phyloP scores from a whole-genome alignment of 2,329 filamentous ascomycete species.

The Exophiala sp. region DNA sequence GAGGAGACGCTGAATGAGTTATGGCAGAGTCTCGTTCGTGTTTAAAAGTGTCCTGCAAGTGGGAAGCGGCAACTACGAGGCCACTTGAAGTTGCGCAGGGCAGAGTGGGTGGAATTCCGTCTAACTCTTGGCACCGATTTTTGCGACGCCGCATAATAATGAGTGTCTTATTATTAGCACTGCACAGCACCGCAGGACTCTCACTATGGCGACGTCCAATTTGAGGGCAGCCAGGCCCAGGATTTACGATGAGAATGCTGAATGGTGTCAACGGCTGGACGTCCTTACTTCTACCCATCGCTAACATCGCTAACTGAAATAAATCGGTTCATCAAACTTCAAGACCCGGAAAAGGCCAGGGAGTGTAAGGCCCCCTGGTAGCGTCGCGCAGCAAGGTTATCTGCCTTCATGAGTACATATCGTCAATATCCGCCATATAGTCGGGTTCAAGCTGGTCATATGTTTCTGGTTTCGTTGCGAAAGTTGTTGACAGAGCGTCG shows the following conservation, averaged over 20 bases:
- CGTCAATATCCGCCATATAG: slow-evolving; percentile 25
- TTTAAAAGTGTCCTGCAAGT: not conserved
- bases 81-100: not conserved
- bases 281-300: not conserved
- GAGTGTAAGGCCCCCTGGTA: not conserved
- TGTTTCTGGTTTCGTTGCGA: slow-evolving; percentile 50
- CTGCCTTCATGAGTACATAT: slow-evolving; percentile 26
- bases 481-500: slow-evolving; percentile 68
- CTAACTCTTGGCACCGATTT: not conserved
- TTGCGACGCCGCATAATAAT: too few species aligned
- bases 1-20: not conserved
- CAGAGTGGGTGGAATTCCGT: not conserved
- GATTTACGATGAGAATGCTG: too few species aligned
- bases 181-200: too few species aligned
- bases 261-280: too few species aligned
- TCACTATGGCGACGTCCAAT: too few species aligned
- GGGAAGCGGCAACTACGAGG: not conserved
- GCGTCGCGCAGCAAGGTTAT: not conserved
- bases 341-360: not conserved
- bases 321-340: not conserved
- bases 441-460: slow-evolving; percentile 26
- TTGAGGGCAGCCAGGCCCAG: too few species aligned
- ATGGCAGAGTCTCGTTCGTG: not conserved
- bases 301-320: not conserved
- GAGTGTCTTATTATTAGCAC: too few species aligned